Evolutionary conservation across 176 grass and related monocot genomes (phyloP), one percentile per base, ranked within the genome.

Genomic region (Phoenix dactylifera): DNA sequence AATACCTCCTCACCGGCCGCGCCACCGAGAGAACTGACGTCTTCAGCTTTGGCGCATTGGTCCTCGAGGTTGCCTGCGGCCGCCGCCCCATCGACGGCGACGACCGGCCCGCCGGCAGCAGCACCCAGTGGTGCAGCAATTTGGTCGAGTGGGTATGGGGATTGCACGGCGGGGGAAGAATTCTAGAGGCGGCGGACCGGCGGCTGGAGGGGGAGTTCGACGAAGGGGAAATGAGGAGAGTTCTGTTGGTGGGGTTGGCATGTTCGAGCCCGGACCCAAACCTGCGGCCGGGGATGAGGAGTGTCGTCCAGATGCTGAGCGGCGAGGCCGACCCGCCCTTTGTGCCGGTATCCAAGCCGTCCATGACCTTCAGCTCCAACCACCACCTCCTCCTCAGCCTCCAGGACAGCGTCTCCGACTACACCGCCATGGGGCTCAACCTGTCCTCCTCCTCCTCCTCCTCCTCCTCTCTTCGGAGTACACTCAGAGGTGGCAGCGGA

Each of bases 321-420:
- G 84, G 93, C 0, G 93, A 98, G 73, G 66, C 82, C 1, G 93
- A 98, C 63, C 81, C 87, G 25, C 93, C 93, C 16, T 89, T 89
- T 69, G 93, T 98, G 22, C 87, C 84, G 18, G 85, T 64, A 32
- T 16, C 82, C 15, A 10, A 81, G 49, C 93, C 93, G 52, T 89
- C 81, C 12, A 92, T 80, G 93, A 97, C 70, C 82, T 76, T 92
- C 76, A 81, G 78, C 70, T 74, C 85, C 15, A 98, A 92, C 52
- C 88, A 88, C 65, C 87, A 88, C 20, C 76, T 98, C 7, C 71
- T 98, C 63, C 77, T 92, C 0, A 86, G 76, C 65, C 78, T 98
- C 26, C 93, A 98, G 75, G 93, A 98, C 55, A 92, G 93, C 75
- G 81, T 92, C 59, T 98, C 93, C 1, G 93, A 98, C 66, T 98